phyloP scores from a whole-genome alignment of 306 rosid genomes.

The Pyrus communis region DNA sequence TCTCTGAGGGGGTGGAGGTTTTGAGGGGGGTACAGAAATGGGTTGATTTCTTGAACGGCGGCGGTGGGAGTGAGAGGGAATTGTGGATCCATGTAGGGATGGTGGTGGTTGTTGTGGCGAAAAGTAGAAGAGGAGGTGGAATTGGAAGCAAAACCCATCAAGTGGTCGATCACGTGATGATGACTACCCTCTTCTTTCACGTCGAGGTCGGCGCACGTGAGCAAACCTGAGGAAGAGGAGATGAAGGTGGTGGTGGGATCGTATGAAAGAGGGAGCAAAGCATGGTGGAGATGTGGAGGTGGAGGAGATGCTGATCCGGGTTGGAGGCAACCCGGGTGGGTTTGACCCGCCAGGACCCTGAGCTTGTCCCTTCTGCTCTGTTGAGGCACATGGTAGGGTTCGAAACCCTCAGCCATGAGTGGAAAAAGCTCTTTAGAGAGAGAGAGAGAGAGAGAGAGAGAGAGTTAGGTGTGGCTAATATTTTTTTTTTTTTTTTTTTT shows the following conservation, averaged over 20 bases:
- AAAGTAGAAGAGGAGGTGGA: conserved; percentile 27
- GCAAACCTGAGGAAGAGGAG: conserved; percentile 44
- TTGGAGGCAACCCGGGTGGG: conserved; percentile 13
- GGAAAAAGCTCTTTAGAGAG: background rate
- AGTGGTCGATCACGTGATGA: conserved; percentile 1
- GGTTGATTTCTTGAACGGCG: conserved; percentile 35
- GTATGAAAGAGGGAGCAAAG: conserved; percentile 28
- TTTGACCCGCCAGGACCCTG: conserved; percentile 26
- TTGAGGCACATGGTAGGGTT: conserved; percentile 70
- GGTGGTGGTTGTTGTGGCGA: conserved; percentile 12
- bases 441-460: background rate
- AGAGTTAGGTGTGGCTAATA: background rate
- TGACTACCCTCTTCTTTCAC: conserved; percentile 28
- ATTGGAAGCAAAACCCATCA: conserved; percentile 36
- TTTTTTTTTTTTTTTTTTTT: too few species aligned
- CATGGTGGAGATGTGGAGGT: conserved; percentile 10
- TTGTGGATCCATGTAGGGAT: conserved; percentile 39
- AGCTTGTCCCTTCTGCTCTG: conserved; percentile 83
- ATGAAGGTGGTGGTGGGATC: conserved; percentile 39
- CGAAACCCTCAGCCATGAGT: conserved; percentile 66
- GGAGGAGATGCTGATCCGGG: conserved; percentile 10
- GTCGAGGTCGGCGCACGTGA: conserved; percentile 5
- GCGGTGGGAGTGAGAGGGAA: conserved; percentile 26
- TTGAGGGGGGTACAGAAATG: conserved; percentile 27
- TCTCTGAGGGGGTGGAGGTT: conserved; percentile 26